Percentiles rank a stretch among this genome's conserved stretches.
Evolutionary conservation across 2,329 filamentous ascomycete genomes (phyloP).

Genomic region (Fusarium sulawesiense): DNA sequence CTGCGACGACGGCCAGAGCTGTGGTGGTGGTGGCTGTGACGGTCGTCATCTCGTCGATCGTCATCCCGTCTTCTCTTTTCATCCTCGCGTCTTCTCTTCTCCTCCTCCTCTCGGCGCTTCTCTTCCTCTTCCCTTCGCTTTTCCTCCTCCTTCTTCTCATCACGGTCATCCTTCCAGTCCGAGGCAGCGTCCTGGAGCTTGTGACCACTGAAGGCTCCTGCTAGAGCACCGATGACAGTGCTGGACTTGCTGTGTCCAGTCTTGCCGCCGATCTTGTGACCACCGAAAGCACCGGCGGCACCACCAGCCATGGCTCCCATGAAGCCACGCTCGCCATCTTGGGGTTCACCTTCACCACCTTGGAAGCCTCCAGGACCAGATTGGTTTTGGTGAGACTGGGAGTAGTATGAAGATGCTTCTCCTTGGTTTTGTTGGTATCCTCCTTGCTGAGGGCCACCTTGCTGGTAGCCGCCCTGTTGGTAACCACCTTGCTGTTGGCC

Average conservation of each 20-base stretch:
- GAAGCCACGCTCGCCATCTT: slow-evolving; percentile 56
- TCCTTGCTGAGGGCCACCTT: neutral
- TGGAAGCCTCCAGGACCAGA: slow-evolving; percentile 12
- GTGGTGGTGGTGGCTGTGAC: slow-evolving; percentile 5
- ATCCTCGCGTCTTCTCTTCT: slow-evolving; percentile 43
- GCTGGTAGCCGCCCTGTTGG: neutral
- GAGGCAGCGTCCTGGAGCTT: slow-evolving; percentile 55
- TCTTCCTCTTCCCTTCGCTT: slow-evolving; percentile 47
- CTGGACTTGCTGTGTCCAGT: slow-evolving; percentile 48
- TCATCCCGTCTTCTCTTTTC: neutral
- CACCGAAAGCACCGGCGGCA: slow-evolving; percentile 55
- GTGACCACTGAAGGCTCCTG: slow-evolving; percentile 56
- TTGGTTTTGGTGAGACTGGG: slow-evolving; percentile 6
- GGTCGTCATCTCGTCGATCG: slow-evolving; percentile 24
- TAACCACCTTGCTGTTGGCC: slow-evolving; percentile 8
- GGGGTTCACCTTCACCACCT: slow-evolving; percentile 39
- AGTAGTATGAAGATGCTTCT: slow-evolving; percentile 22
- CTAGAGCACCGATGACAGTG: slow-evolving; percentile 54
- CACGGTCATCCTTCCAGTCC: slow-evolving; percentile 55
- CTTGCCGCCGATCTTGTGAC: slow-evolving; percentile 53
- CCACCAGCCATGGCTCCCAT: slow-evolving; percentile 56
- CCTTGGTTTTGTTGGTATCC: slow-evolving; percentile 24
- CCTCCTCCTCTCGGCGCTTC: neutral
- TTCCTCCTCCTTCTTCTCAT: slow-evolving; percentile 50
- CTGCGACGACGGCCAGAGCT: neutral